phyloP scores from a whole-genome alignment of 441 rosid species.

The Mallotus repandus region DNA sequence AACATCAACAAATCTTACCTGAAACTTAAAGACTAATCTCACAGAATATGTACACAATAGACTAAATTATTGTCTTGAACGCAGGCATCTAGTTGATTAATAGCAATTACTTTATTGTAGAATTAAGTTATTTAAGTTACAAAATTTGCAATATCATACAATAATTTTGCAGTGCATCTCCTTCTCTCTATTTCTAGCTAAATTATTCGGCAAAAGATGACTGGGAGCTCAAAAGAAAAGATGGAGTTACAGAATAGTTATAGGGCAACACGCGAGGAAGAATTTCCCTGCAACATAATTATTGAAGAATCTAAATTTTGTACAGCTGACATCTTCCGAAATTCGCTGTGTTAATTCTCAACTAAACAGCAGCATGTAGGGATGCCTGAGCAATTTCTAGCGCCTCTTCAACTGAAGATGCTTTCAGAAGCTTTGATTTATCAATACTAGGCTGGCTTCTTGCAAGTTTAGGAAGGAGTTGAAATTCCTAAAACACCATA shows the following conservation, averaged over 20 bases:
- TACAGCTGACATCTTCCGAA: background rate
- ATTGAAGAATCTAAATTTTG: background rate
- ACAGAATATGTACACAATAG: background rate
- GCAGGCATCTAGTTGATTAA: background rate
- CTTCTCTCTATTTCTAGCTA: background rate
- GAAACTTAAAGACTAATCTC: background rate
- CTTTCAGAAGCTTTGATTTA: conserved; percentile 64
- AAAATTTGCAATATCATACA: background rate
- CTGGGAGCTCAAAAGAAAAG: background rate
- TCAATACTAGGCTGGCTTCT: conserved; percentile 74
- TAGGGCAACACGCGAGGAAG: no score
- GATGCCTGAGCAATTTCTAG: conserved; percentile 59
- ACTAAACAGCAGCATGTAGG: conserved; percentile 35
- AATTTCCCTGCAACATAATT: conserved; percentile 7
- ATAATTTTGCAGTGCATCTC: background rate
- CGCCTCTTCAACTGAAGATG: conserved; percentile 89
- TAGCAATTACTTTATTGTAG: background rate
- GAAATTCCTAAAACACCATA: conserved; percentile 58
- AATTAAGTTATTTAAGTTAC: background rate
- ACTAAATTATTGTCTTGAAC: background rate
- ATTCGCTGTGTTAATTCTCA: background rate
- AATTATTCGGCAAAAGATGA: conserved; percentile 6
- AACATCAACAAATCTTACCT: background rate
- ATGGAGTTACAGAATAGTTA: no score
- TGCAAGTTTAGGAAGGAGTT: conserved; percentile 81